phyloP scores from a whole-genome alignment of 2,329 filamentous ascomycete species.

The Fusarium aywerte region DNA sequence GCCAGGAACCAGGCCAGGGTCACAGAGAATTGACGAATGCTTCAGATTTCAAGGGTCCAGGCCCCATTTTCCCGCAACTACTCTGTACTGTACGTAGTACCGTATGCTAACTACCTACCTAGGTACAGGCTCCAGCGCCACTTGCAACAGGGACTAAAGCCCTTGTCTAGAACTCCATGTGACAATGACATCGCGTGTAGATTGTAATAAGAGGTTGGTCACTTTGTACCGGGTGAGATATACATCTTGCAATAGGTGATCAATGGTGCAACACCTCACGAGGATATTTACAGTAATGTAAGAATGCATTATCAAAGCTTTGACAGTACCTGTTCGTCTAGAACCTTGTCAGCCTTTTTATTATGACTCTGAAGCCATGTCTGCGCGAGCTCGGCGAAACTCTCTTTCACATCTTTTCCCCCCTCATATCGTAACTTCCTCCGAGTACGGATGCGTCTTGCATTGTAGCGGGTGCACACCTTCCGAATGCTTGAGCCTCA shows the following conservation, averaged over 20 bases:
- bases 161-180: background rate
- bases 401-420: slow-evolving; percentile 24
- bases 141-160: background rate
- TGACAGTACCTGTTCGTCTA: too few species aligned
- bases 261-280: background rate
- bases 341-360: slow-evolving; percentile 6
- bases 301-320: background rate
- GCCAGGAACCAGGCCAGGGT: slow-evolving; percentile 12
- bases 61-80: slow-evolving; percentile 14
- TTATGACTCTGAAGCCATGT: slow-evolving; percentile 7
- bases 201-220: background rate
- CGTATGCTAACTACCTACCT: too few species aligned
- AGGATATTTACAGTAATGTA: background rate
- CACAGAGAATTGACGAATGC: slow-evolving; percentile 19
- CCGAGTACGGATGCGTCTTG: slow-evolving; percentile 33
- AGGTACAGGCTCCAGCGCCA: background rate
- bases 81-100: too few species aligned
- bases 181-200: slow-evolving; percentile 1
- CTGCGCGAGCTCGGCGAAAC: slow-evolving; percentile 32
- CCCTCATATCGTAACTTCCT: slow-evolving; percentile 26
- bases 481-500: slow-evolving; percentile 15
- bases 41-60: slow-evolving; percentile 36
- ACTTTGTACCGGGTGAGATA: background rate
- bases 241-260: background rate
- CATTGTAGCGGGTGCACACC: slow-evolving; percentile 10